phyloP scores from a whole-genome alignment of 2,329 filamentous ascomycete genomes.

The Aspergillus vadensis region DNA sequence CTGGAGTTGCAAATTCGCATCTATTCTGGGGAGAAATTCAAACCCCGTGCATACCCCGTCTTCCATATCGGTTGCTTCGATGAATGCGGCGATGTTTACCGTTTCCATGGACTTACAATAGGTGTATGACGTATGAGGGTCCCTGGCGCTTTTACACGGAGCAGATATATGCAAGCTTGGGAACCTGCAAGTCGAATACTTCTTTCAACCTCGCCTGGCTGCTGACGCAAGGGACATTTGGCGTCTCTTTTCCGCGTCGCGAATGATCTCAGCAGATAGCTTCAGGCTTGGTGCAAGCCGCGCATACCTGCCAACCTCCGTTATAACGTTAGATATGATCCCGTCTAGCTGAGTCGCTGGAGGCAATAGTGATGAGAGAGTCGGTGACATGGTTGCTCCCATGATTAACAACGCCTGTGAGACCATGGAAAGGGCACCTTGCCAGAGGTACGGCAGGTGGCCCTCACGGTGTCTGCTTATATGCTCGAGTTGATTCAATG shows the following conservation, averaged over 20 bases:
- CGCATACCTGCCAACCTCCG: conserved; percentile 73
- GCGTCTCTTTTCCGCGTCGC: conserved; percentile 73
- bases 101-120: neutral
- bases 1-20: too few relatives aligned
- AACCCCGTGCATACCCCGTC: too few relatives aligned
- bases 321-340: conserved; percentile 75
- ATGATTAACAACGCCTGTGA: conserved; percentile 80
- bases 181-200: neutral
- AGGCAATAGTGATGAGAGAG: conserved; percentile 66
- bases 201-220: conserved; percentile 6
- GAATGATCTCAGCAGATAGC: conserved; percentile 76
- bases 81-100: too few relatives aligned
- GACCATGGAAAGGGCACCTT: conserved; percentile 79
- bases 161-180: neutral
- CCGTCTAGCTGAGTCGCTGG: conserved; percentile 63
- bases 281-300: conserved; percentile 74
- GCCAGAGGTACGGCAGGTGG: conserved; percentile 84
- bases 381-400: conserved; percentile 79
- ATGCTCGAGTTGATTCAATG: conserved; percentile 76
- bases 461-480: conserved; percentile 78
- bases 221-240: conserved; percentile 46
- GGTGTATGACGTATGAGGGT: neutral
- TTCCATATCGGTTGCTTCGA: too few relatives aligned
- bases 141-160: neutral
- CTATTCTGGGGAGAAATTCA: too few relatives aligned